A percentile compares a stretch with the other conserved stretches of the same genome.
phyloP scores from a whole-genome alignment of 2,329 filamentous ascomycete genomes.

The Biscogniauxia marginata region DNA sequence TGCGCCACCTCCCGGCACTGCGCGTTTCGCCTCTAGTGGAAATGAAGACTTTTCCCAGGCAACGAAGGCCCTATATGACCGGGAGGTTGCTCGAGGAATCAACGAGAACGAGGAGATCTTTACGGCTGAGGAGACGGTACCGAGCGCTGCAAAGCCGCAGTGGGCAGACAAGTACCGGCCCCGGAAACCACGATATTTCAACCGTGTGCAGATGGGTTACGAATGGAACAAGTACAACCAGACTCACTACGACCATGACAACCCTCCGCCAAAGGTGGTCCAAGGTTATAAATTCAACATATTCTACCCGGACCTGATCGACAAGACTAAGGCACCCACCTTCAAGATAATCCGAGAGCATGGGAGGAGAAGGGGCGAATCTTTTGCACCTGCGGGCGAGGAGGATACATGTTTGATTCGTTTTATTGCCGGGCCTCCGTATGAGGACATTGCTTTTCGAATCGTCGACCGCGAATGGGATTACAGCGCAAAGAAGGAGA shows the following conservation, averaged over 20 bases:
- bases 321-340: conserved; percentile 90
- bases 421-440: conserved; percentile 92
- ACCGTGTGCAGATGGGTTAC: conserved; percentile 97
- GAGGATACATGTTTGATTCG: conserved; percentile 96
- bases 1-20: conserved; percentile 53
- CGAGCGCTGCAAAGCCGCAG: conserved; percentile 61
- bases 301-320: conserved; percentile 95
- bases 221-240: conserved; percentile 99
- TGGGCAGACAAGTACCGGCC: conserved; percentile 86
- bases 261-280: conserved; percentile 95
- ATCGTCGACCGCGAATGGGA: conserved; percentile 99
- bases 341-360: conserved; percentile 95
- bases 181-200: conserved; percentile 94
- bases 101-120: conserved; percentile 96
- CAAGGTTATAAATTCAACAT: conserved; percentile 99
- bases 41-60: conserved; percentile 83
- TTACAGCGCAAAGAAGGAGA: conserved; percentile 91
- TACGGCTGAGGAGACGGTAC: conserved; percentile 79
- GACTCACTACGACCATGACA: conserved; percentile 98
- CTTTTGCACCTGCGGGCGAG: conserved; percentile 88
- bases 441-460: conserved; percentile 94
- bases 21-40: conserved; percentile 66
- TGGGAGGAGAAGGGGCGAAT: conserved; percentile 84
- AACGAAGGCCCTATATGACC: conserved; percentile 85
- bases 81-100: conserved; percentile 87